phyloP scores from a whole-genome alignment of 495 filamentous ascomycete species.

The Platismatia glauca region DNA sequence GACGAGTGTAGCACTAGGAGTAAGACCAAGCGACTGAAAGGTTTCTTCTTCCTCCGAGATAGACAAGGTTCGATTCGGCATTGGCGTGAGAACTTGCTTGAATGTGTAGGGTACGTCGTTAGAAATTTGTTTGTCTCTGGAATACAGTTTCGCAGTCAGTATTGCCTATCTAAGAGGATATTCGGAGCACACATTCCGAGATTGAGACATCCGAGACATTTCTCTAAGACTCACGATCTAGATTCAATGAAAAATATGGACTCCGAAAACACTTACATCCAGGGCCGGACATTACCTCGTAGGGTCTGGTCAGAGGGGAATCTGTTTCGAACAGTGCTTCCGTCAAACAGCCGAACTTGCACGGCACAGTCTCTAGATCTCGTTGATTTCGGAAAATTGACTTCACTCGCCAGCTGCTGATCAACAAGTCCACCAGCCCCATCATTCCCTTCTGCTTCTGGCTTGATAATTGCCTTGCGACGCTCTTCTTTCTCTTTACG shows the following conservation, averaged over 20 bases:
- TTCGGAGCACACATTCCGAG: no score
- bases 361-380: constrained; percentile 47
- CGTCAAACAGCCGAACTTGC: constrained; percentile 79
- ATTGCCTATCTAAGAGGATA: no score
- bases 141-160: no score
- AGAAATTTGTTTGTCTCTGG: constrained; percentile 45
- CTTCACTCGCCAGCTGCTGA: constrained; percentile 11
- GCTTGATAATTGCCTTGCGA: constrained; percentile 32
- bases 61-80: constrained; percentile 63
- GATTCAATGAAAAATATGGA: no score
- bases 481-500: constrained; percentile 45
- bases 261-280: no score
- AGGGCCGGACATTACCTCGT: constrained; percentile 58
- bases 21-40: constrained; percentile 57
- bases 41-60: constrained; percentile 62
- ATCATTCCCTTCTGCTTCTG: constrained; percentile 16
- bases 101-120: constrained; percentile 63
- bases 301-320: constrained; percentile 61
- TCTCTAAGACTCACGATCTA: no score
- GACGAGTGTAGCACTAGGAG: constrained; percentile 73
- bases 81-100: constrained; percentile 72
- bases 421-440: constrained; percentile 10
- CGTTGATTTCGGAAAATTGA: constrained; percentile 7
- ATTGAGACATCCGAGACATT: no score
- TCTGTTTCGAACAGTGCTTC: constrained; percentile 60